Conservation (phyloP, 805 yeast species). For the Vanderwaltozyma tropicalis region DNA sequence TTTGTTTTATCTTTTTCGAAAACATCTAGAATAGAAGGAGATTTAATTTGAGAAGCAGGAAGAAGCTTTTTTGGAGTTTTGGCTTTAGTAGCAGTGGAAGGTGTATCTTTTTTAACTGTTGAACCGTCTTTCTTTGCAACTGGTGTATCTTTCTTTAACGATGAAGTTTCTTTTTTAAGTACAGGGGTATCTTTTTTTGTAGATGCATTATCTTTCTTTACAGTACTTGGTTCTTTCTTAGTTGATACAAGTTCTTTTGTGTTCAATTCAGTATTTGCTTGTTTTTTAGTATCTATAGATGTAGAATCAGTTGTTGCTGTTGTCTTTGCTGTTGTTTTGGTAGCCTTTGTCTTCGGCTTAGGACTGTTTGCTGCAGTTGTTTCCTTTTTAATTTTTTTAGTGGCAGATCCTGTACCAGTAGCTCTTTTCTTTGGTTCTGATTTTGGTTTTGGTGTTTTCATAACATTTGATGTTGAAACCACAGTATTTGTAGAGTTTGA, state of each 20-base stretch:
- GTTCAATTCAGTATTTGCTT: not conserved
- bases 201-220: too few relatives aligned
- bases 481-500: constrained; percentile 2
- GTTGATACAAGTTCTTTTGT: not conserved
- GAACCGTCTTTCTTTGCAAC: not conserved
- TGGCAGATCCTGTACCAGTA: not conserved
- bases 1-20: constrained; percentile 10
- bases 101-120: not conserved
- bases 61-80: constrained; percentile 14
- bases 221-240: not conserved
- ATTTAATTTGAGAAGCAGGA: constrained; percentile 15
- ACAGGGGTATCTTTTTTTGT: not conserved
- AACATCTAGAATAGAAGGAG: constrained; percentile 16
- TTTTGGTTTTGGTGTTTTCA: not conserved
- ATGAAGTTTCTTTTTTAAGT: not conserved
- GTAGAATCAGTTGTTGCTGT: not conserved
- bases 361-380: not conserved
- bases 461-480: not conserved
- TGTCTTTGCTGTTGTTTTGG: not conserved
- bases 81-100: not conserved
- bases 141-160: not conserved
- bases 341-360: not conserved
- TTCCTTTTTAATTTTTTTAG: not conserved
- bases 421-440: not conserved
- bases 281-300: not conserved